Percentiles rank a stretch among this genome's conserved stretches.
Evolutionary conservation across 1,139 yeast genomes (phyloP).

Genomic region (Suhomyces chickasaworum): DNA sequence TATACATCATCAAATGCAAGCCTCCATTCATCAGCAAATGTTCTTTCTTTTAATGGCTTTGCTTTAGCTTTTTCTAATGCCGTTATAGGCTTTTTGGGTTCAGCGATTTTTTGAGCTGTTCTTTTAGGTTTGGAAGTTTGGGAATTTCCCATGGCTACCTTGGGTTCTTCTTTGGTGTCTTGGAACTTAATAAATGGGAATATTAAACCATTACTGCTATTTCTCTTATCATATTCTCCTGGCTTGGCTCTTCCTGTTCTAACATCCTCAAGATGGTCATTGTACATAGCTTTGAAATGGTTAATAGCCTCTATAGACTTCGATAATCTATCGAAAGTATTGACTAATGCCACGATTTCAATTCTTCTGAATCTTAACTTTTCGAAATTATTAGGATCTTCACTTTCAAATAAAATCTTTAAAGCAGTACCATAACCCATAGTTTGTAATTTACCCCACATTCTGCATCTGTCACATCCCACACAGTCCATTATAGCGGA

Average conservation of each 20-base stretch:
- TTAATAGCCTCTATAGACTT: conserved; percentile 78
- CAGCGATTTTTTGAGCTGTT: conserved; percentile 7
- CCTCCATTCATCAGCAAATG: conserved; percentile 47
- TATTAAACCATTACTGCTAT: conserved; percentile 34
- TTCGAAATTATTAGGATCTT: conserved; percentile 46
- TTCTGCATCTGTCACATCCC: conserved; percentile 94
- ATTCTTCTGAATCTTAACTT: conserved; percentile 65
- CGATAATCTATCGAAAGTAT: conserved; percentile 89
- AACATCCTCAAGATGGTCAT: conserved; percentile 45
- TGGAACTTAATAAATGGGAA: conserved; percentile 37
- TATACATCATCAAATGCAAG: conserved; percentile 58
- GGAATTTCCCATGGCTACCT: background rate
- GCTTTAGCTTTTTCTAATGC: conserved; percentile 14
- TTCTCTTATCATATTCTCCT: conserved; percentile 43
- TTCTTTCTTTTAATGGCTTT: conserved; percentile 12
- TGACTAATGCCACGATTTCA: conserved; percentile 86
- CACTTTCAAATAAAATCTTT: conserved; percentile 77
- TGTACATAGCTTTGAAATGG: conserved; percentile 63
- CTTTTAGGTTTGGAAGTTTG: conserved; percentile 1
- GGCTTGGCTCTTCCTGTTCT: conserved; percentile 42
- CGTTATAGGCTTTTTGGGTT: conserved; percentile 10
- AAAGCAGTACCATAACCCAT: conserved; percentile 97
- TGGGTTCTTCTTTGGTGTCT: background rate
- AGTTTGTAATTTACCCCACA: conserved; percentile 98
- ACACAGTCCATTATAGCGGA: conserved; percentile 97